Percentiles rank a stretch among this genome's conserved stretches.
These are phyloP conservation scores for Trichoderma parareesei DNA, from an alignment of 495 filamentous ascomycete genomes.

Conservation along the genomic window DNA sequence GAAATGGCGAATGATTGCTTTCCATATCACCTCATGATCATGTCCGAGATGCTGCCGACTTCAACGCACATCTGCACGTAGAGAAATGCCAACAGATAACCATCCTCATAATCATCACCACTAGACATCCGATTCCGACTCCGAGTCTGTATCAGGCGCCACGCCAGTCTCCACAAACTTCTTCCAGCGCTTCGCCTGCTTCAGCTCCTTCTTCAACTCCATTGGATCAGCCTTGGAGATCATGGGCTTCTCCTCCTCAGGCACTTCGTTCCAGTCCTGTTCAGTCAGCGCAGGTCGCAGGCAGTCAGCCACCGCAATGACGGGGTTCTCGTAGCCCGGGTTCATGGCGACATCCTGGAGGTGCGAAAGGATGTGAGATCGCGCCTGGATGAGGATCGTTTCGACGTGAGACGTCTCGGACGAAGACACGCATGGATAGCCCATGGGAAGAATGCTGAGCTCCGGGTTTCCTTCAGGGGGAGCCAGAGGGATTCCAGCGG, in stretches of 20 bases:
- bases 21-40: neutral
- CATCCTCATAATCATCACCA: too few species aligned
- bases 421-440: slow-evolving; percentile 5
- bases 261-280: slow-evolving; percentile 10
- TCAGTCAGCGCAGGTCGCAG: neutral
- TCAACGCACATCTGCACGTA: too few species aligned
- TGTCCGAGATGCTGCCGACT: too few species aligned
- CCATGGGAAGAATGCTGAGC: slow-evolving; percentile 1
- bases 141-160: neutral
- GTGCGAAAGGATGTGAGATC: neutral
- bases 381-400: neutral
- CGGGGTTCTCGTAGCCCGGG: neutral
- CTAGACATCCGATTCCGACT: neutral
- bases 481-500: slow-evolving; percentile 5
- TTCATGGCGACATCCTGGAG: slow-evolving; percentile 20
- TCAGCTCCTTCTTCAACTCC: slow-evolving; percentile 8
- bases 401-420: neutral
- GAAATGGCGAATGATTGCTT: neutral
- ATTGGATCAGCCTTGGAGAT: slow-evolving; percentile 8
- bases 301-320: neutral
- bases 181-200: slow-evolving; percentile 2
- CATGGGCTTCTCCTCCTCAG: neutral
- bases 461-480: neutral
- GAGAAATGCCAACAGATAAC: too few species aligned
- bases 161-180: slow-evolving; percentile 6